A percentile compares a stretch with the other conserved stretches of the same genome.
Evolutionary conservation across 441 rosid species (phyloP).

Genomic region (Gossypium gossypioides): DNA sequence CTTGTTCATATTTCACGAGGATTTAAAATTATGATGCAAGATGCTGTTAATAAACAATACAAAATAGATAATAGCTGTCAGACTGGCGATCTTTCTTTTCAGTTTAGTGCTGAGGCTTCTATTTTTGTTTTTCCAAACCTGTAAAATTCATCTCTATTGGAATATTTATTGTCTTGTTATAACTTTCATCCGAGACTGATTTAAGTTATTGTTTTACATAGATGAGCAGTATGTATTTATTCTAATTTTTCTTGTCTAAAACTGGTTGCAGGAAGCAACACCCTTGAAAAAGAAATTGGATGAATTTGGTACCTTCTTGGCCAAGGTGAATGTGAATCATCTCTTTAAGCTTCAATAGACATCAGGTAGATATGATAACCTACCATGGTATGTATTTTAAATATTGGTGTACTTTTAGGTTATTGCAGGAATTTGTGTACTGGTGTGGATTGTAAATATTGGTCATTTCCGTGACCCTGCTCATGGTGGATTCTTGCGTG

Average conservation of each 20-base stretch:
- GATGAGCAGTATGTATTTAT: background rate
- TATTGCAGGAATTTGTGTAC: conserved; percentile 90
- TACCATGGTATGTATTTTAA: background rate
- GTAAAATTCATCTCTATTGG: background rate
- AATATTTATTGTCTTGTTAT: background rate
- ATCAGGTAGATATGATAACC: background rate
- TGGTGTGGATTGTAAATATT: conserved; percentile 96
- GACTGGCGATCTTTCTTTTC: background rate
- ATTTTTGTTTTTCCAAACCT: background rate
- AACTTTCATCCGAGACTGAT: background rate
- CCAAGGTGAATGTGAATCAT: conserved; percentile 53
- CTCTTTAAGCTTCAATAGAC: background rate
- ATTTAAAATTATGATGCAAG: background rate
- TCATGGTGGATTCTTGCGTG: conserved; percentile 87
- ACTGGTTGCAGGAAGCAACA: conserved; percentile 69
- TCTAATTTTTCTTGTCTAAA: conserved; percentile 12
- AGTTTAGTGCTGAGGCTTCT: background rate
- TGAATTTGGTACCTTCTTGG: conserved; percentile 95
- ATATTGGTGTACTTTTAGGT: conserved; percentile 45
- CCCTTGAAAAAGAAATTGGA: conserved; percentile 95
- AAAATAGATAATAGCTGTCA: conserved; percentile 1
- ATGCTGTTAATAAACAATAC: background rate
- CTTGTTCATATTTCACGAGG: background rate
- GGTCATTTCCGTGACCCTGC: conserved; percentile 95
- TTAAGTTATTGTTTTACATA: background rate